A percentile compares a stretch with the other conserved stretches of the same genome.
phyloP scores from a whole-genome alignment of 2,329 filamentous ascomycete genomes.

The Botryotinia globosa region DNA sequence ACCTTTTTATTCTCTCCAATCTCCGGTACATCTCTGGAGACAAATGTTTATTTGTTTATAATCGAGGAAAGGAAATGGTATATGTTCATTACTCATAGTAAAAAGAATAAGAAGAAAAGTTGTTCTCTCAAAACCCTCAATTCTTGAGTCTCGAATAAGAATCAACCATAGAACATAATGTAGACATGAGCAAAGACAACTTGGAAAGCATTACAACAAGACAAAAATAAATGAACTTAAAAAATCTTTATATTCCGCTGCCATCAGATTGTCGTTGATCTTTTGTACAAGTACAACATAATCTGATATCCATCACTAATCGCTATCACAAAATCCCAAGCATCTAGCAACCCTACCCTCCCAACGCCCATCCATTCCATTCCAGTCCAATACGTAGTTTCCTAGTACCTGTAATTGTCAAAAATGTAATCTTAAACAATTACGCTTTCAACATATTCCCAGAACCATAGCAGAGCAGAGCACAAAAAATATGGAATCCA shows the following conservation, averaged over 20 bases:
- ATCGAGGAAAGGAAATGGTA: not conserved
- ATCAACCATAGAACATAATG: not conserved
- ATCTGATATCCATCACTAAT: conserved; percentile 8
- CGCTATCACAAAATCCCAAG: not conserved
- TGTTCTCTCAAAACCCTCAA: too few relatives aligned
- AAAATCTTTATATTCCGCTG: not conserved
- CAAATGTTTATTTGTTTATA: not conserved
- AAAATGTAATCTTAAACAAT: conserved; percentile 22
- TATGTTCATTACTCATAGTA: not conserved
- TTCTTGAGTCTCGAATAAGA: not conserved
- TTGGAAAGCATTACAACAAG: not conserved
- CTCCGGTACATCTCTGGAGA: not conserved
- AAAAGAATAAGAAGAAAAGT: too few relatives aligned
- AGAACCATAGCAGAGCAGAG: conserved; percentile 24
- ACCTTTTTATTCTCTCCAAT: not conserved
- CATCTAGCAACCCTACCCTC: not conserved
- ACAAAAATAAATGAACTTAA: not conserved
- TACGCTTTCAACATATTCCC: conserved; percentile 20
- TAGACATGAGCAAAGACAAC: not conserved
- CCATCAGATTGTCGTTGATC: conserved; percentile 1
- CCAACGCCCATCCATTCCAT: conserved; percentile 6
- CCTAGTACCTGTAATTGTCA: conserved; percentile 9
- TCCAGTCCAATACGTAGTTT: conserved; percentile 5
- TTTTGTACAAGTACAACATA: conserved; percentile 11
- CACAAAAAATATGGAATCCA: conserved; percentile 30